phyloP scores from a whole-genome alignment of 768 basidiomycete species.

The Clavulina sp. region DNA sequence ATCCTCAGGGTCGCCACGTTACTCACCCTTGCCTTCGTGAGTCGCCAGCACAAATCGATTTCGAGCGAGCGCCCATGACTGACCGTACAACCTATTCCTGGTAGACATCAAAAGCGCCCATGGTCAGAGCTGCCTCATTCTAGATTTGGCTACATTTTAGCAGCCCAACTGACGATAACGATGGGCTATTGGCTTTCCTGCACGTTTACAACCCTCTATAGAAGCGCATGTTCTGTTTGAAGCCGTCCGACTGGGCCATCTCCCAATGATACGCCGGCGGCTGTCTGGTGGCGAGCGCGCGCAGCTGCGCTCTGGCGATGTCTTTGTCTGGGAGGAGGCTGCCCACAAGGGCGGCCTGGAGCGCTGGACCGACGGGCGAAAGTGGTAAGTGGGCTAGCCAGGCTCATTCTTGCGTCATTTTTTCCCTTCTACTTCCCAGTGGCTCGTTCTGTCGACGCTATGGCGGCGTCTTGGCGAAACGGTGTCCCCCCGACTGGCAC shows the following conservation, averaged over 20 bases:
- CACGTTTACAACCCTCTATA: not conserved
- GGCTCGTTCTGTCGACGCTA: too few species aligned
- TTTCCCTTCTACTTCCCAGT: not conserved
- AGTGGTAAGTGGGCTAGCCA: slow-evolving; percentile 29
- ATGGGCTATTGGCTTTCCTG: not conserved
- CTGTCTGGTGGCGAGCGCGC: slow-evolving; percentile 9
- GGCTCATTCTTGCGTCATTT: not conserved
- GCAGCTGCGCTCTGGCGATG: slow-evolving; percentile 36
- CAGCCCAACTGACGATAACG: too few species aligned
- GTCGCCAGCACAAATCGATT: not conserved
- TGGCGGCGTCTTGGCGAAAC: too few species aligned
- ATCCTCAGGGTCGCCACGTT: not conserved
- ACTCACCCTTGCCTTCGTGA: not conserved
- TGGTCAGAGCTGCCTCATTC: too few species aligned
- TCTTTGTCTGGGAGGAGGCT: slow-evolving; percentile 78
- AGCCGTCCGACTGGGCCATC: slow-evolving; percentile 10
- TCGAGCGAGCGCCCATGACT: not conserved
- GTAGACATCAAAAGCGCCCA: slow-evolving; percentile 1
- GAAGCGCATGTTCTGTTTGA: slow-evolving; percentile 12
- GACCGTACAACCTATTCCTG: not conserved
- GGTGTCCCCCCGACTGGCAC: too few species aligned
- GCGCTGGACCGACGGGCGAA: slow-evolving; percentile 67
- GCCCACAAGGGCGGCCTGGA: slow-evolving; percentile 47
- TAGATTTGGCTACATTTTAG: too few species aligned
- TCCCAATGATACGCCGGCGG: slow-evolving; percentile 12